Conservation (phyloP, 1,284 basidiomycete species). For the Inonotus hispidus region DNA sequence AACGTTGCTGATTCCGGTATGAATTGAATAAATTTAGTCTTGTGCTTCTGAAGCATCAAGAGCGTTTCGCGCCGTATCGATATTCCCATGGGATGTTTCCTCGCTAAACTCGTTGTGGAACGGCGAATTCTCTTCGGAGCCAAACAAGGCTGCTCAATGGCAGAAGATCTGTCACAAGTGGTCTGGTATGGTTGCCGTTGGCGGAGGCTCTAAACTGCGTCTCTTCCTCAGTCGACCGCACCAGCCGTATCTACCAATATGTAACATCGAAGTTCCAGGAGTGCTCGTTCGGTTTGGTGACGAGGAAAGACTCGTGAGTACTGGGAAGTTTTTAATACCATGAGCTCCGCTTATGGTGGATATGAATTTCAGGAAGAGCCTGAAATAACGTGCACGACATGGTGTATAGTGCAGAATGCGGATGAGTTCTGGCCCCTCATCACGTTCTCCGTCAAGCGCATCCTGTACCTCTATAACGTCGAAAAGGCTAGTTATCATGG, state of each 20-base stretch:
- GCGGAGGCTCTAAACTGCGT: constrained; percentile 12
- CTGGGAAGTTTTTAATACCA: not conserved
- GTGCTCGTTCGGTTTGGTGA: not conserved
- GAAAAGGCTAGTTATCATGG: constrained; percentile 17
- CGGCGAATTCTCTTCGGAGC: constrained; percentile 10
- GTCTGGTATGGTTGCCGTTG: constrained; percentile 15
- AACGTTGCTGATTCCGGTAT: not conserved
- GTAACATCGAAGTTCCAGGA: constrained; percentile 13
- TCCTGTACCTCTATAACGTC: constrained; percentile 17
- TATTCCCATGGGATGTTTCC: constrained; percentile 16
- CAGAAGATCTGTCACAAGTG: constrained; percentile 12
- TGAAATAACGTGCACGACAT: constrained; percentile 8
- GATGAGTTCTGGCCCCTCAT: constrained; percentile 14
- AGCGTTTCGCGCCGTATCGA: constrained; percentile 3
- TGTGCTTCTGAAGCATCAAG: not conserved
- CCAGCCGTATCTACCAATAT: constrained; percentile 12
- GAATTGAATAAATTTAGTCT: not conserved
- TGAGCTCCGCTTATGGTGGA: not conserved
- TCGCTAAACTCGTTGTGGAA: constrained; percentile 8
- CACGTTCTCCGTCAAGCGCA: constrained; percentile 10
- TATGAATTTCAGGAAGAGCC: constrained; percentile 2
- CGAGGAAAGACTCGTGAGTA: not conserved
- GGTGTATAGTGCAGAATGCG: constrained; percentile 15
- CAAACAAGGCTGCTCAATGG: constrained; percentile 12
- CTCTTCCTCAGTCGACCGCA: constrained; percentile 11